A percentile compares a stretch with the other conserved stretches of the same genome.
Evolutionary conservation across 2,329 filamentous ascomycete genomes (phyloP).

Genomic region (Aspergillus pseudoviridinutans): DNA sequence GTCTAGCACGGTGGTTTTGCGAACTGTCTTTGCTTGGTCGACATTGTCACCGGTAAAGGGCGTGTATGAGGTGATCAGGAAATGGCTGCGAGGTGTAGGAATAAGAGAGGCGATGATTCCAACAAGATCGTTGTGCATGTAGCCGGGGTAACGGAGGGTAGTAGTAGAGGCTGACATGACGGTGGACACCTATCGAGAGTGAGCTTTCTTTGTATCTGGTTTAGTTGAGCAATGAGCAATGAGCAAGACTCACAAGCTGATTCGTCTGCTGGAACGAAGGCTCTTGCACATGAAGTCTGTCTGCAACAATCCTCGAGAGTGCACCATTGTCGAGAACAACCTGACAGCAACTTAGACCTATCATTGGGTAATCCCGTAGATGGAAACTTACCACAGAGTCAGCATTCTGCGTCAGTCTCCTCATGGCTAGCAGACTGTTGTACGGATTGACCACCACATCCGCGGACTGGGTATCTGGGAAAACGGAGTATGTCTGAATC

Average conservation of each 20-base stretch:
- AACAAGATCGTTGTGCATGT: slow-evolving; percentile 99
- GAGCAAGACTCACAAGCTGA: slow-evolving; percentile 62
- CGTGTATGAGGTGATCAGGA: slow-evolving; percentile 97
- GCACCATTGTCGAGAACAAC: slow-evolving; percentile 95
- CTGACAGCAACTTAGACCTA: slow-evolving; percentile 30
- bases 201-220: background rate
- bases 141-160: slow-evolving; percentile 91
- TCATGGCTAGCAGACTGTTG: slow-evolving; percentile 91
- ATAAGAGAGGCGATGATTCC: slow-evolving; percentile 95
- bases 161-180: slow-evolving; percentile 99
- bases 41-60: slow-evolving; percentile 96
- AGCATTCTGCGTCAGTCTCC: slow-evolving; percentile 87
- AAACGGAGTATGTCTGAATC: slow-evolving; percentile 98
- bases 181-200: slow-evolving; percentile 64
- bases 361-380: background rate
- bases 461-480: slow-evolving; percentile 84
- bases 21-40: slow-evolving; percentile 93
- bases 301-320: slow-evolving; percentile 86
- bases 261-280: slow-evolving; percentile 97
- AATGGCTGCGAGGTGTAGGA: slow-evolving; percentile 93
- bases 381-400: slow-evolving; percentile 71
- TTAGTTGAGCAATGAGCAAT: background rate
- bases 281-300: slow-evolving; percentile 89
- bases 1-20: slow-evolving; percentile 95
- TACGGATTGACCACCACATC: slow-evolving; percentile 98